A percentile compares a stretch with the other conserved stretches of the same genome.
phyloP scores from a whole-genome alignment of 1,139 yeast species.

The Kurtzmaniella quercitrusa region DNA sequence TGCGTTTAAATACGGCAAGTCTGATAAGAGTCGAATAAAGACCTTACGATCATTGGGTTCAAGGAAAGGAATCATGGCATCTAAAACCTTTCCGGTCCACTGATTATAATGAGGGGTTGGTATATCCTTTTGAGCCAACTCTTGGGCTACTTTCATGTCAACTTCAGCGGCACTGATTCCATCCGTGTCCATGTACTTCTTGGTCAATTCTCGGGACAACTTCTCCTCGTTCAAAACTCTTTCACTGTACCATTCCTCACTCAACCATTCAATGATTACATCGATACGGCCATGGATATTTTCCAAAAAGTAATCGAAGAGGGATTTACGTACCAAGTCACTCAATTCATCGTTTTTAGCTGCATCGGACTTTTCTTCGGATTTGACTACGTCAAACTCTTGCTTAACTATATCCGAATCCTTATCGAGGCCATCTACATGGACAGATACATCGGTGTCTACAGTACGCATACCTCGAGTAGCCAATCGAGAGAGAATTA shows the following conservation, averaged over 20 bases:
- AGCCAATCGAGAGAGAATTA: conserved; percentile 70
- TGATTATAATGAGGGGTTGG: conserved; percentile 50
- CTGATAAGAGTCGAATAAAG: conserved; percentile 79
- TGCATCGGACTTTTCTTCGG: conserved; percentile 10
- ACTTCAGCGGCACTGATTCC: conserved; percentile 11
- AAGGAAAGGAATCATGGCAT: conserved; percentile 76
- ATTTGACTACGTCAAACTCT: too few species aligned
- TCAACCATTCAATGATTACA: conserved; percentile 85
- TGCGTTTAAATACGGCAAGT: conserved; percentile 69
- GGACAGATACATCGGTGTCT: conserved; percentile 14
- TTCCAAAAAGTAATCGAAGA: conserved; percentile 69
- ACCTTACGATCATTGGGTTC: conserved; percentile 76
- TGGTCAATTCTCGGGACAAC: conserved; percentile 13
- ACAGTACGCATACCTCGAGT: conserved; percentile 64
- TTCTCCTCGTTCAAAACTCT: conserved; percentile 37
- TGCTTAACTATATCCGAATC: too few species aligned
- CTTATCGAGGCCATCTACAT: conserved; percentile 14
- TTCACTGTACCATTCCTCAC: conserved; percentile 92
- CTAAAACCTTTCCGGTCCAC: conserved; percentile 74
- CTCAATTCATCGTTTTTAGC: conserved; percentile 38
- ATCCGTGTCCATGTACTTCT: conserved; percentile 12
- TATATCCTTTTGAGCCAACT: conserved; percentile 10
- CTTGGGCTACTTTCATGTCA: conserved; percentile 9
- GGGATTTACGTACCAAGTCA: conserved; percentile 60
- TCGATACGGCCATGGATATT: conserved; percentile 74